Evolutionary conservation across 768 basidiomycete species (phyloP).

Genomic region (Tricholoma sp.): DNA sequence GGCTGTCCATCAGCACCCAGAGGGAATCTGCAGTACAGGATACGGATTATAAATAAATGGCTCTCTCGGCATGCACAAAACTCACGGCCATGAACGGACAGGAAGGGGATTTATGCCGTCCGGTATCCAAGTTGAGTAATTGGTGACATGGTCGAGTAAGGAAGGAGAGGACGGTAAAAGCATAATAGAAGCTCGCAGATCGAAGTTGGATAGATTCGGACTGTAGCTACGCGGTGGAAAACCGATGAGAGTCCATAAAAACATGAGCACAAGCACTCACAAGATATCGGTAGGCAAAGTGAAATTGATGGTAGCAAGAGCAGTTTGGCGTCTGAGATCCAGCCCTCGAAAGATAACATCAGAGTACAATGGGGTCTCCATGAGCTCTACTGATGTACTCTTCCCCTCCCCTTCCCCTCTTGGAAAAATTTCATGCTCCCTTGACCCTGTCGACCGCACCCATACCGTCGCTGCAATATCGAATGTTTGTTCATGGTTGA

Average conservation of each 20-base stretch:
- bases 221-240: constrained; percentile 15
- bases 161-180: constrained; percentile 29
- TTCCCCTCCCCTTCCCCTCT: constrained; percentile 1
- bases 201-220: constrained; percentile 20
- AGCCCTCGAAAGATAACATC: constrained; percentile 25
- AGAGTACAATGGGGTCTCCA: constrained; percentile 15
- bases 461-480: constrained; percentile 18
- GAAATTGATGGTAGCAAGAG: constrained; percentile 19
- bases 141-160: constrained; percentile 20
- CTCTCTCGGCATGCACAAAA: background rate
- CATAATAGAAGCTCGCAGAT: constrained; percentile 32
- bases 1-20: constrained; percentile 11
- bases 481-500: constrained; percentile 12
- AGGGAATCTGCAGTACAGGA: constrained; percentile 14
- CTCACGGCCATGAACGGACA: constrained; percentile 25
- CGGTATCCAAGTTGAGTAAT: constrained; percentile 28
- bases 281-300: constrained; percentile 25
- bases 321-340: constrained; percentile 18
- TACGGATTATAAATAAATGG: background rate
- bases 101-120: constrained; percentile 18
- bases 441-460: constrained; percentile 7
- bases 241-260: background rate
- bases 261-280: constrained; percentile 15
- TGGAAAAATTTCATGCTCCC: background rate
- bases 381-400: constrained; percentile 8